Conservation (phyloP, 495 filamentous ascomycete species). For the Neurospora pannonica region DNA sequence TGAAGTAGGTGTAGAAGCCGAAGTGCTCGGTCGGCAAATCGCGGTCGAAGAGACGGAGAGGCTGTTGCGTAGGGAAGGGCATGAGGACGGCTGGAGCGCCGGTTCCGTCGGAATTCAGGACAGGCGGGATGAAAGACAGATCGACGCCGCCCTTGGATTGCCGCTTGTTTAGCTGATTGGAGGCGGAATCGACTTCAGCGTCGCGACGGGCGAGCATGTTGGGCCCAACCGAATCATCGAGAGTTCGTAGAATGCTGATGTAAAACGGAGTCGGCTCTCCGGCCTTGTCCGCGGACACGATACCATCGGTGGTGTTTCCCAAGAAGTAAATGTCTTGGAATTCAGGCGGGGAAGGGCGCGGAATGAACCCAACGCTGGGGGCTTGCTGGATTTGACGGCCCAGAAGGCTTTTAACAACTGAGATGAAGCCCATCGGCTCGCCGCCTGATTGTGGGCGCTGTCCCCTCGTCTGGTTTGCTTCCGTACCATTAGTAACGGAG, state of each 20-base stretch:
- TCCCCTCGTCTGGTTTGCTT: neutral
- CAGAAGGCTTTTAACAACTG: neutral
- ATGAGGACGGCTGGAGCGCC: constrained; percentile 61
- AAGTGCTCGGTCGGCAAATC: constrained; percentile 76
- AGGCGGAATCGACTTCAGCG: neutral
- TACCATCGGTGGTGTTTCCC: constrained; percentile 71
- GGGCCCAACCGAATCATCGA: constrained; percentile 23
- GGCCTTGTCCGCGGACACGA: constrained; percentile 45
- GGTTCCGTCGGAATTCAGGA: constrained; percentile 54
- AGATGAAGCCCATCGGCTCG: neutral
- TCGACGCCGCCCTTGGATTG: constrained; percentile 13
- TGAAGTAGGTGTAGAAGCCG: constrained; percentile 87
- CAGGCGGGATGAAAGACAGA: constrained; percentile 42
- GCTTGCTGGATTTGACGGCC: neutral
- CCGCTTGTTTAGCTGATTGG: neutral
- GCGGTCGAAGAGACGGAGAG: constrained; percentile 76
- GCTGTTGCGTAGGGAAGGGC: constrained; percentile 61
- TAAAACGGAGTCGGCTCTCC: constrained; percentile 66
- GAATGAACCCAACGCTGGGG: neutral
- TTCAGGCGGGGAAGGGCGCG: constrained; percentile 41
- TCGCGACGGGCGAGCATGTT: constrained; percentile 30
- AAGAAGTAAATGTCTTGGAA: constrained; percentile 65
- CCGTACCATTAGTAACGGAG: constrained; percentile 6
- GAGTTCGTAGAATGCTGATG: constrained; percentile 39
- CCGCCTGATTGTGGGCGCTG: neutral